Evolutionary conservation across 225 moss, liverwort and hornwort genomes (phyloP).

Genomic region (Physcomitrellopsis africana): DNA sequence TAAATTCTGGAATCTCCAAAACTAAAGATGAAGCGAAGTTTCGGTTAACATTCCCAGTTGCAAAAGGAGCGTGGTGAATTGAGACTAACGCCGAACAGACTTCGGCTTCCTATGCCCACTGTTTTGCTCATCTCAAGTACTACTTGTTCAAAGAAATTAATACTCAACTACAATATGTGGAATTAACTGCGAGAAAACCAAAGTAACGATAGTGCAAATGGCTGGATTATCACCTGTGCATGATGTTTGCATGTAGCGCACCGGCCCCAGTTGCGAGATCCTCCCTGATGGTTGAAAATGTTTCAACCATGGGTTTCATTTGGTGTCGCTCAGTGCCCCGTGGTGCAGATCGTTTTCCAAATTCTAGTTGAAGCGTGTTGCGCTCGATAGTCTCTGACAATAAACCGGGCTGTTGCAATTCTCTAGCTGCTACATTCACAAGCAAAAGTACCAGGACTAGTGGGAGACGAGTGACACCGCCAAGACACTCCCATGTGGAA

Average conservation of each 20-base stretch:
- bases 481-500: slow-evolving; percentile 22
- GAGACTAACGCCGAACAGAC: no score
- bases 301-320: slow-evolving; percentile 17
- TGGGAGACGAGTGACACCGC: slow-evolving; percentile 10
- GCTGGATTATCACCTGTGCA: slow-evolving; percentile 38
- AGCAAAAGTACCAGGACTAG: slow-evolving; percentile 26
- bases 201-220: background rate
- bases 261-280: slow-evolving; percentile 15
- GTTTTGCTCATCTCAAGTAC: background rate
- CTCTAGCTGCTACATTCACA: slow-evolving; percentile 31
- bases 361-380: slow-evolving; percentile 31
- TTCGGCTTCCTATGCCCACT: background rate
- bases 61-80: no score
- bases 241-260: slow-evolving; percentile 29
- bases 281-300: slow-evolving; percentile 9
- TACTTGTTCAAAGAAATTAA: background rate
- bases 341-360: slow-evolving; percentile 6
- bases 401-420: slow-evolving; percentile 27
- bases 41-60: background rate
- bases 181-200: background rate
- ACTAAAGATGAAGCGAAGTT: background rate
- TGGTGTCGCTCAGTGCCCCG: slow-evolving; percentile 29
- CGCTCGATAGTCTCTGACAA: slow-evolving; percentile 5
- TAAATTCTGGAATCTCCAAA: background rate
- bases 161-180: background rate